Evolutionary conservation across 768 basidiomycete genomes (phyloP).

Genomic region (Rhizopogon salebrosus): DNA sequence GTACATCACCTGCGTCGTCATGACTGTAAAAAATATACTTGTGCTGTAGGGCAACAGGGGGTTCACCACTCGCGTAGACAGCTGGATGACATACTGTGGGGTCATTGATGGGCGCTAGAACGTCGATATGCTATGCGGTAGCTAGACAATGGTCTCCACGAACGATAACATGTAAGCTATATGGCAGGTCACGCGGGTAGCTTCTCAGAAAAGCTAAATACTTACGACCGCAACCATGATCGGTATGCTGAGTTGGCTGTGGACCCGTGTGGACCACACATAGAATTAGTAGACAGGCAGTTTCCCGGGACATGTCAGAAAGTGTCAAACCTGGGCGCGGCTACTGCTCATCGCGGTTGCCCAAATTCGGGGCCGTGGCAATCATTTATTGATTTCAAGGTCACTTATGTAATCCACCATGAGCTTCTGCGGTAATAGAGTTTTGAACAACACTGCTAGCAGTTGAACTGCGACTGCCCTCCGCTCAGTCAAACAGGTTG

Average conservation of each 20-base stretch:
- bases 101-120: constrained; percentile 22
- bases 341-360: too few relatives aligned
- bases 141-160: constrained; percentile 23
- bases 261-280: too few relatives aligned
- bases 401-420: neutral
- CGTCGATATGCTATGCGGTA: constrained; percentile 21
- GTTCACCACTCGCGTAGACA: constrained; percentile 16
- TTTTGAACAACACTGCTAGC: neutral
- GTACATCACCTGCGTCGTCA: neutral
- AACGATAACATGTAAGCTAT: constrained; percentile 22
- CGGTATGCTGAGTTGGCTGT: constrained; percentile 5
- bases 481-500: neutral
- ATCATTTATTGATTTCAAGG: too few relatives aligned
- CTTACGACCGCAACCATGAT: constrained; percentile 6
- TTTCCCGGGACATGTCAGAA: too few relatives aligned
- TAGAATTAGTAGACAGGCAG: too few relatives aligned
- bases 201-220: neutral
- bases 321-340: too few relatives aligned
- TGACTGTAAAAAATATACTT: neutral
- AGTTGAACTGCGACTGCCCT: neutral
- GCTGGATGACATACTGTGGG: constrained; percentile 12
- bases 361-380: too few relatives aligned
- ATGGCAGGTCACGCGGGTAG: neutral
- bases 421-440: neutral
- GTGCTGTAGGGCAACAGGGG: constrained; percentile 14